phyloP scores from a whole-genome alignment of 257 asterid genomes.

The Plantago elongata region DNA sequence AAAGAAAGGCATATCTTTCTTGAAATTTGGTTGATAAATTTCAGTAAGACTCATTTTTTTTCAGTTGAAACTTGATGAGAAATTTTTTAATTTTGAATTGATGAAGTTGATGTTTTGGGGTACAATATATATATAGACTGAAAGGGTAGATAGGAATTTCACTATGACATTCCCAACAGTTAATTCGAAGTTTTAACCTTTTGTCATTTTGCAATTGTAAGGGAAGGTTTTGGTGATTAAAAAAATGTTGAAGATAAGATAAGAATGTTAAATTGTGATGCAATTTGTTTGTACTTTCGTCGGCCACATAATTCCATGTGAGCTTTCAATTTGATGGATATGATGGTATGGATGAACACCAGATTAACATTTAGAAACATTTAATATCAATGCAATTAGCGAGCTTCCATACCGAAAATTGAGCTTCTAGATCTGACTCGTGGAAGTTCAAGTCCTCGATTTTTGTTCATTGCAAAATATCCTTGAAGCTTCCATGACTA shows the following conservation, averaged over 20 bases:
- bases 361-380: too few species aligned
- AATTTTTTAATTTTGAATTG: background rate
- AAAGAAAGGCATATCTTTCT: background rate
- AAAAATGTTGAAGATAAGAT: background rate
- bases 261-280: background rate
- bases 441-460: too few species aligned
- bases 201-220: background rate
- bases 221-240: background rate
- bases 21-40: background rate
- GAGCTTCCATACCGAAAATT: too few species aligned
- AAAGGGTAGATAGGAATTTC: slow-evolving; percentile 1
- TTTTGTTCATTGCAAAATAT: too few species aligned
- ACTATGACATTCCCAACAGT: background rate
- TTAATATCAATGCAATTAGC: too few species aligned
- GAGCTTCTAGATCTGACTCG: too few species aligned
- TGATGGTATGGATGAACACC: background rate
- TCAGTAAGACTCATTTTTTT: slow-evolving; percentile 1
- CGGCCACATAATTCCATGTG: background rate
- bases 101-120: background rate
- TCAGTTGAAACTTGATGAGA: background rate
- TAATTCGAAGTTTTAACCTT: background rate
- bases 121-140: background rate
- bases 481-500: too few species aligned
- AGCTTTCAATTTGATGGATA: background rate
- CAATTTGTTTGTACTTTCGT: background rate